A percentile compares a stretch with the other conserved stretches of the same genome.
Evolutionary conservation across 2,329 filamentous ascomycete species (phyloP).

Genomic region (Leptographium radiaticola): DNA sequence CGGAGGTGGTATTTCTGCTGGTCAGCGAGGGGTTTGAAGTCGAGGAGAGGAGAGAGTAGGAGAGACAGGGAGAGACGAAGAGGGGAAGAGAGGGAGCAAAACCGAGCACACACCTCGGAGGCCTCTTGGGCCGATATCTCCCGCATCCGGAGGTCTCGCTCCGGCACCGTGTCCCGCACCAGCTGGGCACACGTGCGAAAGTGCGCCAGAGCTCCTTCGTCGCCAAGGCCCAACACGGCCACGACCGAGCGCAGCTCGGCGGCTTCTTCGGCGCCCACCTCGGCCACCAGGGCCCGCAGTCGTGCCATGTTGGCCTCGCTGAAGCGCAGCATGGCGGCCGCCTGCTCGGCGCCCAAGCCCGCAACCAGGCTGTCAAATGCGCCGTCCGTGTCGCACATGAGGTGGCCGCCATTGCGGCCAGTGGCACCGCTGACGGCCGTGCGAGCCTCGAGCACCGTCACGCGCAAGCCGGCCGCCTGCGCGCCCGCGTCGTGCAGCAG

Average conservation of each 20-base stretch:
- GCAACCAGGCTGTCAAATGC: neutral
- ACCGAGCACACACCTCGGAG: neutral
- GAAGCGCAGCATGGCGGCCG: constrained; percentile 7
- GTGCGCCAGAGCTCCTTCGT: neutral
- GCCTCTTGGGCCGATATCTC: neutral
- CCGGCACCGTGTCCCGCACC: neutral
- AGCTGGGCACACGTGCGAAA: neutral
- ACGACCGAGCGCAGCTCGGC: neutral
- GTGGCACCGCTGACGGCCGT: constrained; percentile 17
- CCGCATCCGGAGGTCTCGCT: neutral
- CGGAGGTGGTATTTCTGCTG: neutral
- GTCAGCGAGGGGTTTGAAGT: neutral
- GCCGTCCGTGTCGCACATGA: constrained; percentile 1
- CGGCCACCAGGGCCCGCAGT: neutral
- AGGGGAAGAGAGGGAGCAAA: no score
- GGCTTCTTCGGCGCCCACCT: neutral
- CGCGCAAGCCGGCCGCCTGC: neutral
- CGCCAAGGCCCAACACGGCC: neutral
- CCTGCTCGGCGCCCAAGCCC: constrained; percentile 7
- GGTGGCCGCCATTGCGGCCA: constrained; percentile 18
- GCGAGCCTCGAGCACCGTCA: constrained; percentile 17
- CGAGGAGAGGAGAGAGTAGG: no score
- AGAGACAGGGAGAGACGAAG: no score
- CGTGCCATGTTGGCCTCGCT: neutral
- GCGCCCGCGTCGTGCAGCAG: constrained; percentile 15